Evolutionary conservation across 2,329 filamentous ascomycete species (phyloP).

Genomic region (Fusarium xyrophilum): DNA sequence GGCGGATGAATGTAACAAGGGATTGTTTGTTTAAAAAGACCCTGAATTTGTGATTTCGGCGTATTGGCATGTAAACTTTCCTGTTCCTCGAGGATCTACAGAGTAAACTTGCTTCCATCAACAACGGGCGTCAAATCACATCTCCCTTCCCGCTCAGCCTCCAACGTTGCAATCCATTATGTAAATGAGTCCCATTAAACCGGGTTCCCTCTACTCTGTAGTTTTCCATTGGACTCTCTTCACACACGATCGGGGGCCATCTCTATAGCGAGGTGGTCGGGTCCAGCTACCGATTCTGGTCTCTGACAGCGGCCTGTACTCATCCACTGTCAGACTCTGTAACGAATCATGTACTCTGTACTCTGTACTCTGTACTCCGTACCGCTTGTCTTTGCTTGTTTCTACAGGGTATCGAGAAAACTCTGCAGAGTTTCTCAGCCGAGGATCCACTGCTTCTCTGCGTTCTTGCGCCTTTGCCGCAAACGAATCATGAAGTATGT

Average conservation of each 20-base stretch:
- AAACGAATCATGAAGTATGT: slow-evolving; percentile 14
- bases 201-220: background rate
- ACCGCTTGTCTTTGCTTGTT: background rate
- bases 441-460: background rate
- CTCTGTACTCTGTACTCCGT: no score
- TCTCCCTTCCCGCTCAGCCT: background rate
- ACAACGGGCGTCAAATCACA: background rate
- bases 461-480: slow-evolving; percentile 4
- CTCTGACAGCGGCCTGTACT: background rate
- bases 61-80: background rate
- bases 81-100: background rate
- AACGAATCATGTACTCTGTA: slow-evolving; percentile 28
- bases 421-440: slow-evolving; percentile 8
- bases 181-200: background rate
- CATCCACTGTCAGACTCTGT: slow-evolving; percentile 4
- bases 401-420: slow-evolving; percentile 23
- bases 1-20: background rate
- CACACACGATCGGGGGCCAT: slow-evolving; percentile 9
- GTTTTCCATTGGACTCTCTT: background rate
- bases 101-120: background rate
- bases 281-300: slow-evolving; percentile 5
- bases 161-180: slow-evolving; percentile 2
- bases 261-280: background rate
- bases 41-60: background rate
- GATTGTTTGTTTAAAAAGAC: background rate